Evolutionary conservation across 2,329 filamentous ascomycete species (phyloP).

Genomic region (Tolypocladium ophioglossoides): DNA sequence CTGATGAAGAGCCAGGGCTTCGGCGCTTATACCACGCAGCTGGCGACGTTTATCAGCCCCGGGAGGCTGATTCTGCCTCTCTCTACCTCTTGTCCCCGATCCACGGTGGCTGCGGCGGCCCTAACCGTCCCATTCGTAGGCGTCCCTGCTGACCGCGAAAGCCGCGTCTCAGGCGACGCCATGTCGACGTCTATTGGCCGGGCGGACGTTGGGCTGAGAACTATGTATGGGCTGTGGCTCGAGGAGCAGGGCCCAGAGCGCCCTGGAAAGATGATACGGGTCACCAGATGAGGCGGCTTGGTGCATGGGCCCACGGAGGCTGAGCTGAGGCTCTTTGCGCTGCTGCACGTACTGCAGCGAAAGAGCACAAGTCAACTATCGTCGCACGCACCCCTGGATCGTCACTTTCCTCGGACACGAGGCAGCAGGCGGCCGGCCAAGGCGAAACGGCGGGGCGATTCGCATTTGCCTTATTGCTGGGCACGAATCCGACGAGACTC

Average conservation of each 20-base stretch:
- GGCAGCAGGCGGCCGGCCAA: neutral
- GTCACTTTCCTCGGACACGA: neutral
- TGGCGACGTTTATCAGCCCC: neutral
- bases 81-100: neutral
- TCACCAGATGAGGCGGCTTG: neutral
- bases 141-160: neutral
- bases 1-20: neutral
- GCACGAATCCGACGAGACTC: neutral
- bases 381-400: neutral
- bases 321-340: neutral
- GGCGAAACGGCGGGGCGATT: neutral
- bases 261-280: too few relatives aligned
- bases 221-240: neutral
- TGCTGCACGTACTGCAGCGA: neutral
- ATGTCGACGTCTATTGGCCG: neutral
- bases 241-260: neutral
- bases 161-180: neutral
- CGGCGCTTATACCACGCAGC: neutral
- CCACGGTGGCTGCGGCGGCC: neutral
- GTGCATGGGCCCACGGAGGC: neutral
- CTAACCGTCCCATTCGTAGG: neutral
- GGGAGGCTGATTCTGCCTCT: neutral
- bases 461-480: neutral
- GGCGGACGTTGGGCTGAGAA: neutral
- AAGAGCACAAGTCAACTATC: too few relatives aligned